Evolutionary conservation across 2,329 filamentous ascomycete species (phyloP).

Genomic region (Macroventuria anomochaeta): DNA sequence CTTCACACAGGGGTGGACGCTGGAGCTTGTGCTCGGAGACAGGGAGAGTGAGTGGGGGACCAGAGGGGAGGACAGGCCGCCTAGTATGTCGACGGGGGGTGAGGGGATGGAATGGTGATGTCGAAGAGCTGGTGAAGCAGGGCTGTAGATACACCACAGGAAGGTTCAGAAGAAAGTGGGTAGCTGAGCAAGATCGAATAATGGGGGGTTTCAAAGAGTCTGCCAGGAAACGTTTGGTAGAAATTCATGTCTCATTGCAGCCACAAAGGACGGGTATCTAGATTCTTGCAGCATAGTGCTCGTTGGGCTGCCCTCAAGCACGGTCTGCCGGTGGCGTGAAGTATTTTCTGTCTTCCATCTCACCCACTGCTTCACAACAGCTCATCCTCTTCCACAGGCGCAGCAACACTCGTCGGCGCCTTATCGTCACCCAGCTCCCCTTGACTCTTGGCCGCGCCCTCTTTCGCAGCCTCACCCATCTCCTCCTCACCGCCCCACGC

Average conservation of each 20-base stretch:
- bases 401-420: background rate
- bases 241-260: conserved; percentile 15
- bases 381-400: conserved; percentile 32
- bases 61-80: conserved; percentile 45
- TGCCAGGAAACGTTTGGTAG: too few species aligned
- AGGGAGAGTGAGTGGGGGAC: conserved; percentile 55
- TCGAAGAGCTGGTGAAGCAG: background rate
- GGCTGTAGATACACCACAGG: background rate
- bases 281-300: background rate
- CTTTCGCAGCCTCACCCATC: conserved; percentile 28
- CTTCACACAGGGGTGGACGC: conserved; percentile 52
- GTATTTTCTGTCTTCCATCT: too few species aligned
- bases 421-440: conserved; percentile 20
- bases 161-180: background rate
- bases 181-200: too few species aligned
- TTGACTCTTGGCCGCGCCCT: conserved; percentile 15
- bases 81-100: conserved; percentile 25
- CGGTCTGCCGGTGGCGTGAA: too few species aligned
- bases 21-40: conserved; percentile 52
- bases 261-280: conserved; percentile 19
- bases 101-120: background rate
- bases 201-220: too few species aligned
- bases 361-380: conserved; percentile 30
- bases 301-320: too few species aligned
- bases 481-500: conserved; percentile 43